A percentile compares a stretch with the other conserved stretches of the same genome.
phyloP scores from a whole-genome alignment of 2,329 filamentous ascomycete species.

The Blastomyces gilchristii region DNA sequence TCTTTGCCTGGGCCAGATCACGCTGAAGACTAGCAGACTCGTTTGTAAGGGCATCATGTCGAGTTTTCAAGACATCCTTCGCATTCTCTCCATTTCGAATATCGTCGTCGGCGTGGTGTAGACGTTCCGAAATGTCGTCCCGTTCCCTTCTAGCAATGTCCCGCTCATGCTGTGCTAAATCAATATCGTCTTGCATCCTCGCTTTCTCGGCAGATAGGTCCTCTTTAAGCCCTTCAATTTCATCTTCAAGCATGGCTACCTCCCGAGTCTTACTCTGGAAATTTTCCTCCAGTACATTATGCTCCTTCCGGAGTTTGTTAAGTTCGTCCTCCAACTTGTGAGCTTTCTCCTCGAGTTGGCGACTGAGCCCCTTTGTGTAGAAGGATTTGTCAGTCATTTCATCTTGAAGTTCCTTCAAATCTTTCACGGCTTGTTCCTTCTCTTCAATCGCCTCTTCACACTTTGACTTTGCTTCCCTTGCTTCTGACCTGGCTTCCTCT shows the following conservation, averaged over 20 bases:
- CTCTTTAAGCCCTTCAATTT: constrained; percentile 31
- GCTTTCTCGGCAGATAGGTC: constrained; percentile 30
- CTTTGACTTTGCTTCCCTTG: constrained; percentile 37
- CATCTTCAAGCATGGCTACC: constrained; percentile 29
- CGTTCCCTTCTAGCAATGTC: constrained; percentile 39
- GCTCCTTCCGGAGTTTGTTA: constrained; percentile 41
- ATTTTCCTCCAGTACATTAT: constrained; percentile 35
- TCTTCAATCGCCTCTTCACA: constrained; percentile 42
- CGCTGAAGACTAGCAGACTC: constrained; percentile 59
- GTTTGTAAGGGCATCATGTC: constrained; percentile 55
- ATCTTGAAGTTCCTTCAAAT: constrained; percentile 56
- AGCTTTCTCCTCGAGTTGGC: constrained; percentile 64
- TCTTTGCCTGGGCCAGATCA: constrained; percentile 45
- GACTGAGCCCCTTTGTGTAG: constrained; percentile 60
- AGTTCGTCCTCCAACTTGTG: constrained; percentile 57
- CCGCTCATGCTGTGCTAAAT: constrained; percentile 34
- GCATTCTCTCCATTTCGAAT: constrained; percentile 49
- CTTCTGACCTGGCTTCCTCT: constrained; percentile 28
- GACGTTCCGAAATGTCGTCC: constrained; percentile 33
- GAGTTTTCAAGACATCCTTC: constrained; percentile 58
- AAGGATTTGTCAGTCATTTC: constrained; percentile 73
- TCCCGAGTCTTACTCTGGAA: constrained; percentile 36
- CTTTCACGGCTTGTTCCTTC: constrained; percentile 42
- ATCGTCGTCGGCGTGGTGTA: constrained; percentile 51
- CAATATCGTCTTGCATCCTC: constrained; percentile 35